These are phyloP conservation scores for Penicillium coffeae DNA, from an alignment of 495 filamentous ascomycete genomes.

Conservation along the genomic window DNA sequence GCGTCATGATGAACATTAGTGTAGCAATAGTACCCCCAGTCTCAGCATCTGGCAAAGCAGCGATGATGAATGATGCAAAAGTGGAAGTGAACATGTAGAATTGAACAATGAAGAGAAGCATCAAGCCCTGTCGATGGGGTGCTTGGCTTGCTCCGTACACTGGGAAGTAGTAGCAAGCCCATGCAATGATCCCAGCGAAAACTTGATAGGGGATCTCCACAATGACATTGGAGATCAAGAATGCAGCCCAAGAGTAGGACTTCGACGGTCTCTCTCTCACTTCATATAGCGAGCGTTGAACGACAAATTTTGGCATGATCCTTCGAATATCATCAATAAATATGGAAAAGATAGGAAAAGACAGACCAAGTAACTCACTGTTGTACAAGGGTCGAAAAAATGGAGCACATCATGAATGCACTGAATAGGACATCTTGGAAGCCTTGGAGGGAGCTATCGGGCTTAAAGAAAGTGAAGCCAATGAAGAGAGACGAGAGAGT, in stretches of 20 bases:
- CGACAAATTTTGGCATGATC: slow-evolving; percentile 66
- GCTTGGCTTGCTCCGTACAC: slow-evolving; percentile 46
- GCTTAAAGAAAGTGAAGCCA: slow-evolving; percentile 75
- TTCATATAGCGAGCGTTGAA: slow-evolving; percentile 57
- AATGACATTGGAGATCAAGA: slow-evolving; percentile 36
- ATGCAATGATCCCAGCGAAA: slow-evolving; percentile 48
- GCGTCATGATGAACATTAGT: slow-evolving; percentile 55
- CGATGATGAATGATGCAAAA: slow-evolving; percentile 56
- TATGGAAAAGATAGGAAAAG: slow-evolving; percentile 28
- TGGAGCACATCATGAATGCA: slow-evolving; percentile 73
- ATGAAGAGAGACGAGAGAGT: slow-evolving; percentile 40
- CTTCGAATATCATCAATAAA: slow-evolving; percentile 22
- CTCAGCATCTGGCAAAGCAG: slow-evolving; percentile 49
- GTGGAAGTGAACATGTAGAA: slow-evolving; percentile 63
- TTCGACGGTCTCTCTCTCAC: slow-evolving; percentile 60
- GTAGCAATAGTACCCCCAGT: slow-evolving; percentile 56
- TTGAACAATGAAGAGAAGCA: slow-evolving; percentile 46
- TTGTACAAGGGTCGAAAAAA: slow-evolving; percentile 68
- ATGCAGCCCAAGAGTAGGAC: slow-evolving; percentile 63
- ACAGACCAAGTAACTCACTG: slow-evolving; percentile 49
- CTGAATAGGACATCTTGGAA: slow-evolving; percentile 80
- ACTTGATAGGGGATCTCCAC: slow-evolving; percentile 8
- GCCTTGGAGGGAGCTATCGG: slow-evolving; percentile 63
- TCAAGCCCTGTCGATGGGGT: slow-evolving; percentile 42
- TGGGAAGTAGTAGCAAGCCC: slow-evolving; percentile 56